These are phyloP conservation scores for Malus hybrid DNA, from an alignment of 331 rosid species.

Conservation along the genomic window DNA sequence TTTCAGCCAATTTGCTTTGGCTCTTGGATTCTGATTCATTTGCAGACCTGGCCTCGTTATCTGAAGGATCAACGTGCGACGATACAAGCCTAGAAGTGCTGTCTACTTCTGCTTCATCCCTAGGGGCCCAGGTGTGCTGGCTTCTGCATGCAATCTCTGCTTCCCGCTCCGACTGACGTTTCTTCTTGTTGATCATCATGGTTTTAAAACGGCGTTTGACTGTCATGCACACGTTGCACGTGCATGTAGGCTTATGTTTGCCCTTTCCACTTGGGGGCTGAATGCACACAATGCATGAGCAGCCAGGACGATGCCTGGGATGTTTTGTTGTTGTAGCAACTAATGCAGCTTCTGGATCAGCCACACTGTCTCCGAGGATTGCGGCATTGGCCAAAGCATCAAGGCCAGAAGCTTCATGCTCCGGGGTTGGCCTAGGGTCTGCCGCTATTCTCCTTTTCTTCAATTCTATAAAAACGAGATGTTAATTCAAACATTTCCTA, in stretches of 20 bases:
- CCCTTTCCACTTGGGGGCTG: constrained; percentile 99
- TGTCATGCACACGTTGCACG: constrained; percentile 89
- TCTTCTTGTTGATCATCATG: constrained; percentile 92
- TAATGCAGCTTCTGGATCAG: constrained; percentile 52
- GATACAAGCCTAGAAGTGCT: constrained; percentile 57
- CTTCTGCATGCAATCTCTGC: constrained; percentile 89
- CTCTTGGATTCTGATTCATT: constrained; percentile 56
- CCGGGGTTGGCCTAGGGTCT: constrained; percentile 44
- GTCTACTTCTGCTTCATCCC: constrained; percentile 78
- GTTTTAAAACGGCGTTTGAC: constrained; percentile 97
- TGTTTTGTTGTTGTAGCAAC: constrained; percentile 89
- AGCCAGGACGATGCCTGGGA: constrained; percentile 98
- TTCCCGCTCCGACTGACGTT: constrained; percentile 95
- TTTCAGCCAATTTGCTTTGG: constrained; percentile 53
- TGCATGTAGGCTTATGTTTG: constrained; percentile 96
- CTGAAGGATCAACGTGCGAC: constrained; percentile 50
- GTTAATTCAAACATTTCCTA: not conserved
- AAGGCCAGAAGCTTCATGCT: constrained; percentile 69
- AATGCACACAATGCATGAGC: constrained; percentile 99
- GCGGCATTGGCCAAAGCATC: constrained; percentile 96
- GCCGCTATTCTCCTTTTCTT: constrained; percentile 53
- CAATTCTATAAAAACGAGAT: constrained; percentile 39
- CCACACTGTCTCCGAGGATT: constrained; percentile 61
- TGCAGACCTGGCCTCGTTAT: constrained; percentile 49
- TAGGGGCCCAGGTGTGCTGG: constrained; percentile 49